A percentile compares a stretch with the other conserved stretches of the same genome.
These are phyloP conservation scores for Fagus crenata DNA, from an alignment of 306 rosid genomes.

Conservation along the genomic window DNA sequence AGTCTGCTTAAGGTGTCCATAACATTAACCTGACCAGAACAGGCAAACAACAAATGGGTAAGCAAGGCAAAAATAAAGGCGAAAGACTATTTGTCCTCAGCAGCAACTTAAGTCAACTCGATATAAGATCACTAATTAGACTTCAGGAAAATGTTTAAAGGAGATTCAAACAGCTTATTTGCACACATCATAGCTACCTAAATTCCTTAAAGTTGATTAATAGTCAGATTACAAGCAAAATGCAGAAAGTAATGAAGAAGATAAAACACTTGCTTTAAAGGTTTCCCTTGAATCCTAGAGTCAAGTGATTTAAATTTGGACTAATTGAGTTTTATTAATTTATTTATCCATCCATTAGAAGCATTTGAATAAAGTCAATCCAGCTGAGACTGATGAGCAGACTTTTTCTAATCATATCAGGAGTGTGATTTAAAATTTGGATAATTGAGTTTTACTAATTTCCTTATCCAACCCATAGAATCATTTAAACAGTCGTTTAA, in stretches of 20 bases:
- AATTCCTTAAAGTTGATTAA: neutral
- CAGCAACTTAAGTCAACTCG: too few relatives aligned
- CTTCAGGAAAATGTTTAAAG: too few relatives aligned
- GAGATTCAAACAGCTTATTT: neutral
- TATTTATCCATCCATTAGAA: neutral
- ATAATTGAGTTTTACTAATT: too few relatives aligned
- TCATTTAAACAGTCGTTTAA: too few relatives aligned
- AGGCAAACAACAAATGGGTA: constrained; percentile 21
- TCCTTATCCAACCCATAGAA: too few relatives aligned
- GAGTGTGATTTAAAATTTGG: too few relatives aligned
- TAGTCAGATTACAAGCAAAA: neutral
- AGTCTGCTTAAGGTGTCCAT: constrained; percentile 96
- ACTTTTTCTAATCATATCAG: too few relatives aligned
- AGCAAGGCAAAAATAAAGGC: constrained; percentile 13
- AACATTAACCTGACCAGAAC: constrained; percentile 72
- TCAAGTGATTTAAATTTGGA: neutral
- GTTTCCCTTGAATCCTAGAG: neutral
- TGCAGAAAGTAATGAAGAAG: neutral
- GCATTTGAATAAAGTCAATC: neutral
- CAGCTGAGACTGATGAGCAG: neutral
- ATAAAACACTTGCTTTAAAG: neutral
- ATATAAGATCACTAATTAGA: too few relatives aligned
- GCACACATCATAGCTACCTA: neutral
- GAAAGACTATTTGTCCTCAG: neutral
- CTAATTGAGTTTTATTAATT: neutral